Evolutionary conservation across 805 yeast species (phyloP).

Genomic region (Kodamaea restingae): DNA sequence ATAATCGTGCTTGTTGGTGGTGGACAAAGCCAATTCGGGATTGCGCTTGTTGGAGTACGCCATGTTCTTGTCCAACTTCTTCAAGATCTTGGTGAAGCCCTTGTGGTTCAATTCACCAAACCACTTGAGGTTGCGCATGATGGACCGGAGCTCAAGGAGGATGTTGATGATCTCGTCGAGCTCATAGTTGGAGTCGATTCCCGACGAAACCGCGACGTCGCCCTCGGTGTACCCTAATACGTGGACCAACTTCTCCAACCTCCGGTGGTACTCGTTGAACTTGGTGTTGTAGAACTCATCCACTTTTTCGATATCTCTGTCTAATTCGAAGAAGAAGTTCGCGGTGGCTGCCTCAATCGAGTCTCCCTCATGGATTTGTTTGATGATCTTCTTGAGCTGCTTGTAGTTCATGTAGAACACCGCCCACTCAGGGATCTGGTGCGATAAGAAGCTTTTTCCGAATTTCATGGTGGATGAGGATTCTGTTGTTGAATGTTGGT

Average conservation of each 20-base stretch:
- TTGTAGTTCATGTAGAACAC: conserved; percentile 82
- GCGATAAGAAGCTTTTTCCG: conserved; percentile 72
- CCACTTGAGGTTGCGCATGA: conserved; percentile 85
- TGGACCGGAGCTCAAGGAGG: conserved; percentile 69
- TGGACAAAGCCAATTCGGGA: conserved; percentile 22
- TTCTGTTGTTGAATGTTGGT: background rate
- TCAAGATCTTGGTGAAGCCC: conserved; percentile 83
- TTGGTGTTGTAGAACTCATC: conserved; percentile 74
- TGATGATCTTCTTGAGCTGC: conserved; percentile 74
- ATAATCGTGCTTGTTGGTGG: conserved; percentile 36
- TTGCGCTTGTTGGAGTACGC: conserved; percentile 21
- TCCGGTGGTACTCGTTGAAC: conserved; percentile 66
- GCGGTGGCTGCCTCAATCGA: conserved; percentile 35
- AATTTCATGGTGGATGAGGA: conserved; percentile 55
- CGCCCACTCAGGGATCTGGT: conserved; percentile 94
- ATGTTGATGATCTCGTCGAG: conserved; percentile 45
- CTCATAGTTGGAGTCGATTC: conserved; percentile 37
- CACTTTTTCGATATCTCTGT: conserved; percentile 76
- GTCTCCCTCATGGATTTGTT: conserved; percentile 43
- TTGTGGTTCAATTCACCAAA: conserved; percentile 88
- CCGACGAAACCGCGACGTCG: conserved; percentile 8
- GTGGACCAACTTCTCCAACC: conserved; percentile 47
- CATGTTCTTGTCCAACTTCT: conserved; percentile 82
- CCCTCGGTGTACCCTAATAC: conserved; percentile 31
- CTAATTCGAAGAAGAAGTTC: conserved; percentile 71